Evolutionary conservation across 805 yeast genomes (phyloP), one percentile per base, ranked within the genome.

Genomic region (Ogataea methylovora): DNA sequence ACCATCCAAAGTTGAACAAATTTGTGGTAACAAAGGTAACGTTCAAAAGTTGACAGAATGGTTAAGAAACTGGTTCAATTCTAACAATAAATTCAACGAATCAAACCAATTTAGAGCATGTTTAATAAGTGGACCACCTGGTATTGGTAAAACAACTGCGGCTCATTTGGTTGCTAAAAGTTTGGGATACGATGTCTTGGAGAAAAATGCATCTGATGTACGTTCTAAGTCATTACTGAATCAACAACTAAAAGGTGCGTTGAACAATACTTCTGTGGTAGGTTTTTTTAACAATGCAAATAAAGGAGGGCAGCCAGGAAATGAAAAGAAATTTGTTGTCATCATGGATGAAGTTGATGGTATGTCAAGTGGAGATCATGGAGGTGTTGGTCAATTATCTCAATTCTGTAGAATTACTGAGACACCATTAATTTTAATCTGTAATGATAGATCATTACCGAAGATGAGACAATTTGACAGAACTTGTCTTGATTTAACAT

Each of bases 331-430:
- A 40, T 78, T 90, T 46, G 85, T 87, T 36, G 67, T 92, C 30
- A 82, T 92, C 42, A 87, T 92, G 97, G 99, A 92, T 61, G 99
- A 92, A 63, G 97, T 92, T 21, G 99, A 92, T 57, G 99, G 99
- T 46, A 92, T 92, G 97, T 85, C 95, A 27, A 87, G 94, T 52
- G 99, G 99, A 43, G 99, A 92, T 59, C 80, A 92, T 48, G 99
- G 99, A 41, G 99, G 99, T 42, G 95, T 92, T 19, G 97, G 96
- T 17, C 94, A 87, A 40, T 69, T 92, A 58, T 86, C 97, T 0
- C 78, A 81, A 27, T 81, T 85, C 46, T 88, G 97, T 53, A 71
- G 81, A 28, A 79, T 77, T 33, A 87, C 97, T 0, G 71, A 77
- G 29, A 84, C 90, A 46, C 98, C 99, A 12, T 72, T 92, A 63